Conservation (phyloP, 805 yeast genomes). For the Metschnikowia corniflorae region DNA sequence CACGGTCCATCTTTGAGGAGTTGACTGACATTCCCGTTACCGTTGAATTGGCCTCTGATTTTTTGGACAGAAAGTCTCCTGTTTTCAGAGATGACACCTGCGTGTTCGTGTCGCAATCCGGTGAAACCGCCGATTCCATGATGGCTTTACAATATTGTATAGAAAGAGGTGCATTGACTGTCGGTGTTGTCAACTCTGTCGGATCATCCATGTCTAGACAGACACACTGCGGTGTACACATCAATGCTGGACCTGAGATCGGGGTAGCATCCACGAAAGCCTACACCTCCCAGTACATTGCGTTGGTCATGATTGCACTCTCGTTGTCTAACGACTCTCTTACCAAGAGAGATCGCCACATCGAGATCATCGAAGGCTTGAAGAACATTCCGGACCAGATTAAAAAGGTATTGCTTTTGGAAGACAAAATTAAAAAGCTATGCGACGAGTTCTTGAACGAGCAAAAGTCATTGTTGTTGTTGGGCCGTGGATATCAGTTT, state of each 20-base stretch:
- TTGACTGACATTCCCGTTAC: slow-evolving; percentile 91
- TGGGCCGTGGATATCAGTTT: slow-evolving; percentile 96
- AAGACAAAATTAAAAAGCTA: slow-evolving; percentile 67
- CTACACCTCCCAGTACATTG: slow-evolving; percentile 96
- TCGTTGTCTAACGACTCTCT: slow-evolving; percentile 91
- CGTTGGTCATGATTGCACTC: slow-evolving; percentile 93
- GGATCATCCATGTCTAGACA: slow-evolving; percentile 96
- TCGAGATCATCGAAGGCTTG: slow-evolving; percentile 82
- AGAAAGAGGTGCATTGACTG: slow-evolving; percentile 95
- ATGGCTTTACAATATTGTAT: slow-evolving; percentile 91
- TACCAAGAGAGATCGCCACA: slow-evolving; percentile 71
- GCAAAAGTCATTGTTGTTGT: slow-evolving; percentile 81
- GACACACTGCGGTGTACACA: slow-evolving; percentile 99
- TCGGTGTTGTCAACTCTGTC: slow-evolving; percentile 95
- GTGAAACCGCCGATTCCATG: slow-evolving; percentile 98
- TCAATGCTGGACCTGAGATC: slow-evolving; percentile 98
- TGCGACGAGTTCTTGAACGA: slow-evolving; percentile 70
- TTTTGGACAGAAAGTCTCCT: slow-evolving; percentile 92
- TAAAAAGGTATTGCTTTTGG: slow-evolving; percentile 67
- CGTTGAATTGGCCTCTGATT: slow-evolving; percentile 92
- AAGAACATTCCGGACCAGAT: slow-evolving; percentile 83
- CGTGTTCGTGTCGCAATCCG: slow-evolving; percentile 96
- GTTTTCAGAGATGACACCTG: slow-evolving; percentile 98
- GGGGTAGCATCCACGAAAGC: slow-evolving; percentile 99
- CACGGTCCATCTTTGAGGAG: slow-evolving; percentile 94